These are phyloP conservation scores for Ceratocystiopsis sp. DNA, from an alignment of 2,329 filamentous ascomycete genomes.

Conservation along the genomic window DNA sequence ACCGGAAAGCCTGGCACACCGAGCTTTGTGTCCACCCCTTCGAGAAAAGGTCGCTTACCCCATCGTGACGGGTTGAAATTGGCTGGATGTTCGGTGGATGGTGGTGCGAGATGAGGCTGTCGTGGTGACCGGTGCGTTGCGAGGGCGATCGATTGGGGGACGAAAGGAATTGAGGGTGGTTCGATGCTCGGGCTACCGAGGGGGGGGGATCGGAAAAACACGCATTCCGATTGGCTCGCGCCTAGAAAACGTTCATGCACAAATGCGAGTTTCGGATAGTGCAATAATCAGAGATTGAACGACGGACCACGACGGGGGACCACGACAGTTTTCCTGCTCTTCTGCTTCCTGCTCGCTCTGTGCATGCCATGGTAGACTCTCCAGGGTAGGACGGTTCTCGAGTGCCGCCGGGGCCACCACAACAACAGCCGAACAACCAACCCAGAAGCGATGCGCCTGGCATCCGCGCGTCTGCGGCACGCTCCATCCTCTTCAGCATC, in stretches of 20 bases:
- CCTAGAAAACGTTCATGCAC: too few relatives aligned
- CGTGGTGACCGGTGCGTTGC: background rate
- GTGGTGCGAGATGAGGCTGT: background rate
- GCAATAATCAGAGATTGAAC: too few relatives aligned
- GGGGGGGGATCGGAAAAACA: conserved; percentile 6
- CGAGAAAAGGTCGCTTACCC: conserved; percentile 4
- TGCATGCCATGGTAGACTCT: background rate
- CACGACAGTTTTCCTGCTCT: background rate
- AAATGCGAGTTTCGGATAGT: too few relatives aligned
- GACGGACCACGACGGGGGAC: too few relatives aligned
- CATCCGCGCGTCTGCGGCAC: conserved; percentile 4
- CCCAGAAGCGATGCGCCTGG: conserved; percentile 8
- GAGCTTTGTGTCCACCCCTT: too few relatives aligned
- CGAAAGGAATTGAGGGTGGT: conserved; percentile 4
- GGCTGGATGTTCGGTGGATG: too few relatives aligned
- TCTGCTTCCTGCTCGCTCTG: background rate
- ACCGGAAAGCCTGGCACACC: background rate
- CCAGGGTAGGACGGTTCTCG: background rate
- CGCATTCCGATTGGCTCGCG: conserved; percentile 9
- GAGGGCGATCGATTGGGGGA: background rate
- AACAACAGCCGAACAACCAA: too few relatives aligned
- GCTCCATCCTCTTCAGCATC: background rate
- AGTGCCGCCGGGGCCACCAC: conserved; percentile 4
- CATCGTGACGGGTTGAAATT: conserved; percentile 8
- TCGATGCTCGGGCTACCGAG: conserved; percentile 7